Base-by-base conservation (phyloP, 2,329 filamentous ascomycete genomes). In the Aspergillus phoenicis region DNA sequence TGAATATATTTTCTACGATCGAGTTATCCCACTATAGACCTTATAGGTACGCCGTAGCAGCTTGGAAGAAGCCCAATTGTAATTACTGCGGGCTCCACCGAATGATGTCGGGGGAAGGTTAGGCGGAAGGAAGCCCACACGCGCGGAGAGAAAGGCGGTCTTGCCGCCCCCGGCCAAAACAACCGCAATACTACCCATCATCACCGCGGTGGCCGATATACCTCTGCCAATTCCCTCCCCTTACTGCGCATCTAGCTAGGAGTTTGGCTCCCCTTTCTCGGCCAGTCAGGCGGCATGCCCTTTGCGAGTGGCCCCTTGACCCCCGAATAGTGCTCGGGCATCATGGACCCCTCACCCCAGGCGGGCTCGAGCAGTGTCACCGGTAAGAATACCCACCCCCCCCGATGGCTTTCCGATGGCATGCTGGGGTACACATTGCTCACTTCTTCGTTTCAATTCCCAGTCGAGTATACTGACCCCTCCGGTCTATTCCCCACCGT, bases 401-500 rank as follows among this genome's bases (percentile, higher is more conserved):
- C 62, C 55, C 48, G 43, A 20, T 51, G 38, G 39, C 28, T 13
- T 60, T 43, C 49, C 33, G 36, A 47, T 30, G 8, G 33, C 52
- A 24, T 53, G 51, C 2, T 11, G 33, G 33, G 30, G 17, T 24
- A 51, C 48, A n/a, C 55, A 51, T 48, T 52, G 58, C 64, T 71
- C 36, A 67, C 68, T 58, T 63, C 66, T 70, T 55, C 15, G 49
- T 58, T 48, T 55, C 17, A 4, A 15, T 45, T 47, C 59, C 41
- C 70, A 96, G 93, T 97, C 81, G 93, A 98, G 83, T 99, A 97
- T 80, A 92, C 91, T 80, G 95, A 99, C 80, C 94, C 95, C 57
- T 90, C 91, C 74, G 89, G 91, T 71, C 85, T 98, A 65, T 98
- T 94, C 78, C 88, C 91, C 61, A 84, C 94, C 56, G 82, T 98